These are phyloP conservation scores for Cutaneotrichosporon cutaneum DNA, from an alignment of 1,284 basidiomycete genomes.

Conservation along the genomic window DNA sequence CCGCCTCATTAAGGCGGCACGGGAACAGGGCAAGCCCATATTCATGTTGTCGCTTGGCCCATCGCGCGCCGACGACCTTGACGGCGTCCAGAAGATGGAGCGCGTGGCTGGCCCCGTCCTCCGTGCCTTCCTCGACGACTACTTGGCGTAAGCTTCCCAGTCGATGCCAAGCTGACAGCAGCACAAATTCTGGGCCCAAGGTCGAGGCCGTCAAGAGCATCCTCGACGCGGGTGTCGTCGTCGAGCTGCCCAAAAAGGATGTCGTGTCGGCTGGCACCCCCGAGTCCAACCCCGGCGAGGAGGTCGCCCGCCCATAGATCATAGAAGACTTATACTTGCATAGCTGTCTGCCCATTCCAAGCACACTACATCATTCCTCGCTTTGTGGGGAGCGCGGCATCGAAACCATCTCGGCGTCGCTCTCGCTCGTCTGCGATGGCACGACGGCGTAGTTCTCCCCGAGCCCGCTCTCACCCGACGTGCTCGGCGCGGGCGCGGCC, in stretches of 20 bases:
- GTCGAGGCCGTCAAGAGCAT: constrained; percentile 39
- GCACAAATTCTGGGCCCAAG: constrained; percentile 34
- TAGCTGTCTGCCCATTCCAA: background rate
- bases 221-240: constrained; percentile 39
- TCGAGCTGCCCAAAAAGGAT: constrained; percentile 31
- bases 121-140: constrained; percentile 57
- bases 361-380: background rate
- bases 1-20: constrained; percentile 75
- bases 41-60: constrained; percentile 82
- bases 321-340: constrained; percentile 4
- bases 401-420: constrained; percentile 22
- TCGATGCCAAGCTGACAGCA: constrained; percentile 17
- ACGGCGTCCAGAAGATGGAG: constrained; percentile 72
- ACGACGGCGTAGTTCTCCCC: constrained; percentile 25
- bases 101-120: constrained; percentile 68
- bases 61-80: constrained; percentile 73
- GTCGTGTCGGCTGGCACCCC: constrained; percentile 9
- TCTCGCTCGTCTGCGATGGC: background rate
- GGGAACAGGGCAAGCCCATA: constrained; percentile 71
- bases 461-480: constrained; percentile 18
- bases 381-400: constrained; percentile 12
- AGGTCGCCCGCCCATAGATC: constrained; percentile 1
- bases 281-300: background rate
- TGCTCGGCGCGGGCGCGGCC: background rate
- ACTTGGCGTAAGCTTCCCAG: constrained; percentile 35